Evolutionary conservation across 805 yeast genomes (phyloP).

Genomic region (Saccharomycopsis oosterbeekiorum): DNA sequence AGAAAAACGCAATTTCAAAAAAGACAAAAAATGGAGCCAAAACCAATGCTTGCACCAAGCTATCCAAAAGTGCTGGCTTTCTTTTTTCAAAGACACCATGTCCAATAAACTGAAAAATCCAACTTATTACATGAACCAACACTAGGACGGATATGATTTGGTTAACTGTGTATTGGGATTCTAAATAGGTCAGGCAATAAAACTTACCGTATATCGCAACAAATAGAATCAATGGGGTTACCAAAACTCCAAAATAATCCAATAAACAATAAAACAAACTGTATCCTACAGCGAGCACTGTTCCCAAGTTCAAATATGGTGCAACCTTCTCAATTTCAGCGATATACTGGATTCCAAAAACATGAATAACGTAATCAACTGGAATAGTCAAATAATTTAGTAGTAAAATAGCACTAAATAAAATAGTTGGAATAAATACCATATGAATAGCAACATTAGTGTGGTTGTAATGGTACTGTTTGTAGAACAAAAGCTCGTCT

Average conservation of each 20-base stretch:
- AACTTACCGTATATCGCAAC: constrained; percentile 23
- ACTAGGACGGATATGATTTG: constrained; percentile 24
- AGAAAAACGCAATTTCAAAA: constrained; percentile 59
- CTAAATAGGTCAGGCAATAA: constrained; percentile 22
- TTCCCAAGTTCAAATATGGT: constrained; percentile 36
- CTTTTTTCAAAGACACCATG: constrained; percentile 74
- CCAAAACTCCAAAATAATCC: constrained; percentile 41
- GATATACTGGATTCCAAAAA: constrained; percentile 19
- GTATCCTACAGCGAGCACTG: constrained; percentile 36
- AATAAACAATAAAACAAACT: constrained; percentile 49
- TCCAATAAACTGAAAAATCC: constrained; percentile 84
- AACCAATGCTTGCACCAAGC: constrained; percentile 72
- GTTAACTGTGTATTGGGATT: background rate
- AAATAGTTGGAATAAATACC: constrained; percentile 69
- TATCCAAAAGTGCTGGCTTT: constrained; percentile 83
- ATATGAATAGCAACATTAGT: constrained; percentile 69
- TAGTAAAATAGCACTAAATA: constrained; percentile 42
- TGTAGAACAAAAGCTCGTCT: constrained; percentile 51
- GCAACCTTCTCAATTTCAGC: constrained; percentile 5
- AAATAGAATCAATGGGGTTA: constrained; percentile 30
- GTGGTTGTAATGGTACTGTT: constrained; percentile 41
- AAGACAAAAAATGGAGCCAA: constrained; percentile 86
- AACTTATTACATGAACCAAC: constrained; percentile 42
- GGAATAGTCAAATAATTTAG: constrained; percentile 24
- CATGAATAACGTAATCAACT: constrained; percentile 6